Evolutionary conservation across 2,329 filamentous ascomycete genomes (phyloP).

Genomic region (Clonostachys chloroleuca): DNA sequence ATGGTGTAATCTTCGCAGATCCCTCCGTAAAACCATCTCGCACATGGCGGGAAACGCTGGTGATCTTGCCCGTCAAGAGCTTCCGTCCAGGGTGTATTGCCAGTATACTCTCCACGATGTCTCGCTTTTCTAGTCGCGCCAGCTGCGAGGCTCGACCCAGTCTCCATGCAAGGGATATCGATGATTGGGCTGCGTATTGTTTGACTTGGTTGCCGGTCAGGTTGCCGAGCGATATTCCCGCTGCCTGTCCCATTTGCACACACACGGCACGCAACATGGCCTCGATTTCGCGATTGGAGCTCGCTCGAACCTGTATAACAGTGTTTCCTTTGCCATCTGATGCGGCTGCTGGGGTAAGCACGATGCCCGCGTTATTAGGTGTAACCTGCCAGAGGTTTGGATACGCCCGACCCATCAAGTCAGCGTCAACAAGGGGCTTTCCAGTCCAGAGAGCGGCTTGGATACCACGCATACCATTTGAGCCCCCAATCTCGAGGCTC

Average conservation of each 20-base stretch:
- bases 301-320: too few species aligned
- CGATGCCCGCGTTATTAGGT: too few species aligned
- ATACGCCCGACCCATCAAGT: conserved; percentile 1
- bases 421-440: not conserved
- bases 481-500: not conserved
- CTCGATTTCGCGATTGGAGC: too few species aligned
- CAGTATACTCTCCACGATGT: conserved; percentile 44
- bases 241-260: too few species aligned
- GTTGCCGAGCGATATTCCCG: too few species aligned
- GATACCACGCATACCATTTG: not conserved
- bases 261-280: too few species aligned
- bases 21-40: conserved; percentile 34
- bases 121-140: conserved; percentile 8
- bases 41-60: conserved; percentile 28
- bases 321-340: too few species aligned
- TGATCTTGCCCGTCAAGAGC: conserved; percentile 31
- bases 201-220: too few species aligned
- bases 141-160: conserved; percentile 45
- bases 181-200: conserved; percentile 9
- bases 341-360: too few species aligned
- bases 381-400: not conserved
- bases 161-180: conserved; percentile 43
- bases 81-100: conserved; percentile 16
- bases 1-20: conserved; percentile 23
- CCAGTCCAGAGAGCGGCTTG: not conserved